Evolutionary conservation across 2,329 filamentous ascomycete species (phyloP).

Genomic region (Trichoderma atrobrunneum): DNA sequence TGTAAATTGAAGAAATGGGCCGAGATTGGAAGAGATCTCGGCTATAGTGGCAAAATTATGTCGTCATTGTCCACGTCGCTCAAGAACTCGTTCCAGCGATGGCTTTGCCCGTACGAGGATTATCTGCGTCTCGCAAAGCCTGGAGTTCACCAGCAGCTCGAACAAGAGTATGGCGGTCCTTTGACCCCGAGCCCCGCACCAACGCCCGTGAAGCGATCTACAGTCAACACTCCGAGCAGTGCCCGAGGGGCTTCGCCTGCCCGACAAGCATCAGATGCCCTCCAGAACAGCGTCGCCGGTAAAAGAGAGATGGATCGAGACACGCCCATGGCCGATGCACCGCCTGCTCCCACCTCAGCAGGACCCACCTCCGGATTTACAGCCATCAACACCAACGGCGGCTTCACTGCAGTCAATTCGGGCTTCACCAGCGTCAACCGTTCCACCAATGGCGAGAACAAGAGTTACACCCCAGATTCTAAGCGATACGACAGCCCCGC

Average conservation of each 20-base stretch:
- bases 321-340: constrained; percentile 47
- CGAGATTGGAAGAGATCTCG: constrained; percentile 92
- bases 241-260: constrained; percentile 66
- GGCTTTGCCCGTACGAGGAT: constrained; percentile 95
- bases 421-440: constrained; percentile 68
- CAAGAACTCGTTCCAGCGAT: constrained; percentile 97
- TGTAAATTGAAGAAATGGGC: constrained; percentile 99
- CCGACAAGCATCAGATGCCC: constrained; percentile 51
- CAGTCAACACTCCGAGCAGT: constrained; percentile 57
- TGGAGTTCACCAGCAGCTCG: constrained; percentile 92
- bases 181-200: constrained; percentile 71
- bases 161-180: constrained; percentile 88
- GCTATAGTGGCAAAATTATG: constrained; percentile 99
- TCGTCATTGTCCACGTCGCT: constrained; percentile 95
- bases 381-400: constrained; percentile 57
- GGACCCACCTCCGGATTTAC: constrained; percentile 49
- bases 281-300: constrained; percentile 47
- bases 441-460: constrained; percentile 43
- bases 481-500: constrained; percentile 62
- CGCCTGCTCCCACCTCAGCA: constrained; percentile 30
- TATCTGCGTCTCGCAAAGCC: constrained; percentile 89
- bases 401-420: constrained; percentile 72
- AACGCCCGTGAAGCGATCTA: constrained; percentile 68
- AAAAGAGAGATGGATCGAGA: constrained; percentile 49
- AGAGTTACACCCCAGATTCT: constrained; percentile 59